These are phyloP conservation scores for Leccinellum luteum DNA, from an alignment of 768 basidiomycete genomes.

Conservation along the genomic window DNA sequence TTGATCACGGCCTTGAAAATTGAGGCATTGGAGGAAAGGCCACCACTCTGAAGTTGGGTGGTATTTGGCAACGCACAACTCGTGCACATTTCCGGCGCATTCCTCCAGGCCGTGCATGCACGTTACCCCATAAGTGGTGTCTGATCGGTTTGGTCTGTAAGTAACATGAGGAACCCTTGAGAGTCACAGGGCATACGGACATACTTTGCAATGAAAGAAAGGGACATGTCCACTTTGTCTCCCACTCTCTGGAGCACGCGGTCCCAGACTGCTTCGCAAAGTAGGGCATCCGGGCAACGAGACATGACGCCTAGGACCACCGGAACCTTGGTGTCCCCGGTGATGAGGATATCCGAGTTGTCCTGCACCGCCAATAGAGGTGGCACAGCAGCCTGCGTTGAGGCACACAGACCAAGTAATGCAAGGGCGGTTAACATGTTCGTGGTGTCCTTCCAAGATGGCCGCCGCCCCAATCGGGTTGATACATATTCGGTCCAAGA, in stretches of 20 bases:
- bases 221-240: constrained; percentile 62
- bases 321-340: constrained; percentile 41
- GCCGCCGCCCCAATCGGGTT: not conserved
- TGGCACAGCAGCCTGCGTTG: constrained; percentile 11
- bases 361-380: constrained; percentile 23
- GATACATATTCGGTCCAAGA: not conserved
- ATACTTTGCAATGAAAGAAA: constrained; percentile 76
- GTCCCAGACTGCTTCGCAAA: constrained; percentile 79
- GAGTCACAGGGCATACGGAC: constrained; percentile 25
- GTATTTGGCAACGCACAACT: constrained; percentile 75
- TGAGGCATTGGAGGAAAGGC: constrained; percentile 81
- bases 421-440: constrained; percentile 22
- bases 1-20: constrained; percentile 54
- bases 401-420: constrained; percentile 16
- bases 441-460: constrained; percentile 11
- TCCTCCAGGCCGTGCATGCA: constrained; percentile 82
- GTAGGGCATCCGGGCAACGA: constrained; percentile 75
- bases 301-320: constrained; percentile 64
- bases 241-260: constrained; percentile 60
- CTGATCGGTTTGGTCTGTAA: constrained; percentile 58
- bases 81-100: constrained; percentile 86
- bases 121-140: constrained; percentile 69
- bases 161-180: constrained; percentile 1
- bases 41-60: constrained; percentile 63
- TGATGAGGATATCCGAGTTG: constrained; percentile 6